Base-by-base conservation (phyloP, 192 early-diverging fungal genomes). In the Jimgerdemannia flammicorona region DNA sequence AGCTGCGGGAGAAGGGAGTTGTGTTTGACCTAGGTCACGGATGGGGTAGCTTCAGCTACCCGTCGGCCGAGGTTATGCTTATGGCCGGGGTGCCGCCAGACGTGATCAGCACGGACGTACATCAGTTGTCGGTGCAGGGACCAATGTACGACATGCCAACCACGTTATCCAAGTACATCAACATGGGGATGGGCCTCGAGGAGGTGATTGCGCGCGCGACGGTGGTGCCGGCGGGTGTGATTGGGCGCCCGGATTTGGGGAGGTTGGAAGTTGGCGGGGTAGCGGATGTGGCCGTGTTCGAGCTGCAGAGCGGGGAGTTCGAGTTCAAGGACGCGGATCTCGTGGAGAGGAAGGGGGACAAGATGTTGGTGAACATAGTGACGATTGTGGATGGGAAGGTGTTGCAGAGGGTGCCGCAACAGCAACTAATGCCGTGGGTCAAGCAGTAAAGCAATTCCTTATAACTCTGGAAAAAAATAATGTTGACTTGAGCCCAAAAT, bases 21-120 rank as follows among this genome's bases (percentile, higher is more conserved):
- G 54, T 78, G 4, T 64, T 78, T 68, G 77, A 78, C 70, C 42
- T 78, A 40, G 77, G 77, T 18, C 77, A 78, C 73, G 77, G 77
- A 0, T 42, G 67, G 42, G 77, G 77, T 10, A 78, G 77, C n/a
- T 78, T 78, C 67, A 29, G 69, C 43, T 78, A 70, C n/a, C 64
- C 0, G 11, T 78, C 77, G 9, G 77, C 77, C 39, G 77, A 78
- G 3, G 67, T 66, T 6, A 73, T 78, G 72, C 18, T 42, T 8
- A 44, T 41, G 67, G 43, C 66, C 11, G 17, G 54, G 41, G 71
- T 73, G 8, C 43, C 73, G 7, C 77, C 77, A 3, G 77, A 78
- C 43, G 77, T 78, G 40, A 43, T 78, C 67, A 78, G 77, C 67
- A 73, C 71, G 41, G 77, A 78, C 41, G 39, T 78, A 19, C 77